Evolutionary conservation across 1,284 basidiomycete genomes (phyloP).

Genomic region (Trichosporon sp.): DNA sequence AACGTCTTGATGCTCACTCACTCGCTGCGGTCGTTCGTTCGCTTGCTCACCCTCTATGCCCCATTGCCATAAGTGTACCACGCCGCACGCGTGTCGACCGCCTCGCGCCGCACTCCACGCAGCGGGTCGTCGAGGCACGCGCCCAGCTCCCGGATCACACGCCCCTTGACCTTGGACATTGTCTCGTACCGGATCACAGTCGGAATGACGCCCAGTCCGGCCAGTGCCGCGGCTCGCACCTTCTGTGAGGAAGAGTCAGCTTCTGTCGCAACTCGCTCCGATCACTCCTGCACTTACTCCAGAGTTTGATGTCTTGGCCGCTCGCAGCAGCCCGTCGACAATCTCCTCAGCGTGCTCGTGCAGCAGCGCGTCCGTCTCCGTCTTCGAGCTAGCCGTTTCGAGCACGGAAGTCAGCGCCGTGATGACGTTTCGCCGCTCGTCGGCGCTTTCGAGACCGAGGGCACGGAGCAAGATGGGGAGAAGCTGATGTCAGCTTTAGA

Average conservation of each 20-base stretch:
- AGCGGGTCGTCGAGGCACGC: constrained; percentile 77
- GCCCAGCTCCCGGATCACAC: constrained; percentile 68
- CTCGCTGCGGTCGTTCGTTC: background rate
- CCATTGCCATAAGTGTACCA: constrained; percentile 42
- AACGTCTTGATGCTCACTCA: background rate
- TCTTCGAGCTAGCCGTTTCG: constrained; percentile 53
- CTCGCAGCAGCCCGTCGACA: constrained; percentile 65
- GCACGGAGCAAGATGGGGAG: constrained; percentile 83
- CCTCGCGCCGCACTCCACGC: constrained; percentile 70
- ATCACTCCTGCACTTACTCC: background rate
- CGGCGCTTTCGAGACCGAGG: constrained; percentile 66
- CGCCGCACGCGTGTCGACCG: constrained; percentile 67
- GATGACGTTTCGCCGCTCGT: constrained; percentile 72
- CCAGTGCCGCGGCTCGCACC: constrained; percentile 69
- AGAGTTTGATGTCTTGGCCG: constrained; percentile 30
- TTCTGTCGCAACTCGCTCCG: background rate
- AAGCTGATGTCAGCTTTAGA: constrained; percentile 56
- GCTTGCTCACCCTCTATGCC: background rate
- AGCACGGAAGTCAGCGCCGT: constrained; percentile 69
- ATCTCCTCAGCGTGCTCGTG: constrained; percentile 66
- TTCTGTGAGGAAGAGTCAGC: constrained; percentile 2
- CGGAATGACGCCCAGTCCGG: constrained; percentile 67
- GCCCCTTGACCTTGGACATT: constrained; percentile 65
- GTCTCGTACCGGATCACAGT: constrained; percentile 68
- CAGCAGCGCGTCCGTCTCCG: constrained; percentile 50